Conservation (phyloP, 2,329 filamentous ascomycete genomes). For the Pseudogymnoascus sp. region DNA sequence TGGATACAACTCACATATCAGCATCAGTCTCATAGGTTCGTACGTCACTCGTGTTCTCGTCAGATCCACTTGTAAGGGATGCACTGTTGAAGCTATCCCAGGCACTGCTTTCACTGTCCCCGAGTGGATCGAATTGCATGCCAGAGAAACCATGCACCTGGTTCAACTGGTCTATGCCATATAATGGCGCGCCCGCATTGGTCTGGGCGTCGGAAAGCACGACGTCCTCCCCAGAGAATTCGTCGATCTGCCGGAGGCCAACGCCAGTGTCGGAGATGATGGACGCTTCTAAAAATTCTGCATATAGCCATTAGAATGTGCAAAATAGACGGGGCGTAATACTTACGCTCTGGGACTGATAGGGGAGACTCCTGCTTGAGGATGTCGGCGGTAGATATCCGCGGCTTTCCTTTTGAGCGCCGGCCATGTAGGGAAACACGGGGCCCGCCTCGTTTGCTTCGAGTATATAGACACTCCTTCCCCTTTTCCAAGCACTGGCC, state of each 20-base stretch:
- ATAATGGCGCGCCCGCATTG: slow-evolving; percentile 15
- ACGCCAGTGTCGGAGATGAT: slow-evolving; percentile 40
- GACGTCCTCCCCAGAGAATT: slow-evolving; percentile 39
- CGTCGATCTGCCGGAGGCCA: slow-evolving; percentile 40
- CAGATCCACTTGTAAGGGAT: slow-evolving; percentile 14
- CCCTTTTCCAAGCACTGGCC: slow-evolving; percentile 24
- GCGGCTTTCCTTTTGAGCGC: background rate
- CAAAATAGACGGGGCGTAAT: slow-evolving; percentile 15
- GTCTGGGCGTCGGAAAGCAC: slow-evolving; percentile 30
- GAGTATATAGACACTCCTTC: slow-evolving; percentile 25
- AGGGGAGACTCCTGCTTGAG: slow-evolving; percentile 18
- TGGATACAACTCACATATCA: slow-evolving; percentile 21
- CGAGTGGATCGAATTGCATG: background rate
- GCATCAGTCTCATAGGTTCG: slow-evolving; percentile 22
- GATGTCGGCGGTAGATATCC: slow-evolving; percentile 11
- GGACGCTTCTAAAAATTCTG: slow-evolving; percentile 19
- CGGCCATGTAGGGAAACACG: slow-evolving; percentile 19
- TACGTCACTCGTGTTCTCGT: slow-evolving; percentile 14
- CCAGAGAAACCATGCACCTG: slow-evolving; percentile 10
- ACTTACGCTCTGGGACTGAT: slow-evolving; percentile 17
- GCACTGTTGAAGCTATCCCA: slow-evolving; percentile 14
- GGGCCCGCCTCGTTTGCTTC: slow-evolving; percentile 26
- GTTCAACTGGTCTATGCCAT: slow-evolving; percentile 4
- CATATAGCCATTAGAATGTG: slow-evolving; percentile 17
- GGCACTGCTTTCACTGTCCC: background rate